These are phyloP conservation scores for Syzygium malaccense DNA, from an alignment of 441 rosid genomes.

Conservation along the genomic window DNA sequence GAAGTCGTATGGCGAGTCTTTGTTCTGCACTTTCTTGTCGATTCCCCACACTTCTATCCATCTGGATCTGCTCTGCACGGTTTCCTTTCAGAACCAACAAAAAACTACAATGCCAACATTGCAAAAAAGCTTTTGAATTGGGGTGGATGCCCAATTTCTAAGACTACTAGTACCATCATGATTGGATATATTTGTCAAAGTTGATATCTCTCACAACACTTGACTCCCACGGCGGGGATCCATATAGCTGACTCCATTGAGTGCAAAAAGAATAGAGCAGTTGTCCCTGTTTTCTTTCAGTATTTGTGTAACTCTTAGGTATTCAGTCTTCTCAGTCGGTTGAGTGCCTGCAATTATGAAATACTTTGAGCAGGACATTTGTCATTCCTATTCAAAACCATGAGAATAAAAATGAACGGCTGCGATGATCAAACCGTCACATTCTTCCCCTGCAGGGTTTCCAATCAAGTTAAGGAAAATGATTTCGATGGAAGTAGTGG, in stretches of 20 bases:
- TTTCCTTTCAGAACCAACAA: background rate
- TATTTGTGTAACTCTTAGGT: background rate
- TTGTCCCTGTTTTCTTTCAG: background rate
- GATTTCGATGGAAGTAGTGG: constrained; percentile 28
- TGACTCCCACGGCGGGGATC: background rate
- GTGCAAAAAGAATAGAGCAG: background rate
- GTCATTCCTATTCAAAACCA: background rate
- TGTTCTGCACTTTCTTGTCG: background rate
- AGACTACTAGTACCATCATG: background rate
- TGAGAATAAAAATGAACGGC: background rate
- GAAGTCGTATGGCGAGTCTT: constrained; percentile 70
- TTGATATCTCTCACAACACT: background rate
- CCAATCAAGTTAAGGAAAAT: constrained; percentile 53
- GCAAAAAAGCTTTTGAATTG: background rate
- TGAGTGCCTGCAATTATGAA: background rate
- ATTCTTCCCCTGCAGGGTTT: constrained; percentile 35
- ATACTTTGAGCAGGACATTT: background rate
- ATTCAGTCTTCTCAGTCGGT: background rate
- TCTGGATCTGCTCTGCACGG: background rate
- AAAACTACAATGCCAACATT: background rate
- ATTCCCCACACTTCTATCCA: background rate
- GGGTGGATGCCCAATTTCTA: background rate
- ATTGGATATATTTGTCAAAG: background rate
- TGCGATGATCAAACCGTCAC: background rate
- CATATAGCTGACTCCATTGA: background rate